Evolutionary conservation across 768 basidiomycete genomes (phyloP), one percentile per base, ranked within the genome.

Genomic region (Cystofilobasidium capitatum): DNA sequence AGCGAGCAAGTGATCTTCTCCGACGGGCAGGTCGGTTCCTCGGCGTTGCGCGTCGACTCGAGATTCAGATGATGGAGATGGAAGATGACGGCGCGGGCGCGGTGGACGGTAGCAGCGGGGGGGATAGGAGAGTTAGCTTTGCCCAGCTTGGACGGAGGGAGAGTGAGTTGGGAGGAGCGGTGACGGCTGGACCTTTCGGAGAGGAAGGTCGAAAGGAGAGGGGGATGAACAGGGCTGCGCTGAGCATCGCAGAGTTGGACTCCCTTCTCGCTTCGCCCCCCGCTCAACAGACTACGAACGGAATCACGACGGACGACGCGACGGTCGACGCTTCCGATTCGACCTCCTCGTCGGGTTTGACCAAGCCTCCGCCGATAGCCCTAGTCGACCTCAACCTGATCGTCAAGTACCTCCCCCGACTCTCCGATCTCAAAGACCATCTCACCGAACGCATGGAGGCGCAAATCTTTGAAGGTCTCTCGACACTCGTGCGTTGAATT

Each of bases 181-280:
- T 74, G 58, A 71, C 35, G 35, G 66, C 71, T 6, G 70, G 45
- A 3, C 70, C 64, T 65, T 71, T 77, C 51, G 84, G 83, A 35
- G 75, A 79, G 39, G 87, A 87, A 72, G 87, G 89, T 35, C 88
- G 90, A 71, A 86, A 85, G 75, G 93, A 96, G 73, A 82, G 94
- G 12, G 84, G 84, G 20, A 85, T 97, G 72, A 88, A 91, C 2
- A 93, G 93, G 77, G 93, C 94, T 2, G 94, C 93, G n/a, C 79
- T 97, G 72, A 92, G 85, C 44, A 85, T 98, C 12, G 90, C 93
- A 0, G 94, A 99, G 76, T 80, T 98, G 49, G 55, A 64, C 22
- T 58, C 58, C 33, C 22, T 64, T 2, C 54, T 39, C 26, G 59
- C 31, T 29, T 35, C 31, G 24, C 29, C 57, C 36, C 29, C 57